Percentiles rank a stretch among this genome's conserved stretches.
Conservation (phyloP, 805 yeast genomes). For the Torulaspora indica region DNA sequence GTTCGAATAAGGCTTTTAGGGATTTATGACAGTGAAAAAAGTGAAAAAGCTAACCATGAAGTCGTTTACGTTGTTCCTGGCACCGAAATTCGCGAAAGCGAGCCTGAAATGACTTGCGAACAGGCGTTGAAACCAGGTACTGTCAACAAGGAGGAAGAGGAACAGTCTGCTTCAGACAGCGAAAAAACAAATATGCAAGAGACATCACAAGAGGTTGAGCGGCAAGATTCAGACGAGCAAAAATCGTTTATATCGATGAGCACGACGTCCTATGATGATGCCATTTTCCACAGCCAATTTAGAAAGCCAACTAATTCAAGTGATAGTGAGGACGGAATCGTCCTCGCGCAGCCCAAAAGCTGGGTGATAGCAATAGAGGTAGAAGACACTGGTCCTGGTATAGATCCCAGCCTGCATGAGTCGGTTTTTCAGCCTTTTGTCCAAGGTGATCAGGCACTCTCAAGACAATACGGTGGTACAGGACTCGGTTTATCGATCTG, state of each 20-base stretch:
- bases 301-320: conserved; percentile 29
- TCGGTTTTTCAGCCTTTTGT: conserved; percentile 93
- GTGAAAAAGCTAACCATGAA: conserved; percentile 40
- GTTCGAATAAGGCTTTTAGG: conserved; percentile 63
- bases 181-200: conserved; percentile 9
- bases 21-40: conserved; percentile 56
- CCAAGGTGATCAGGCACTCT: conserved; percentile 92
- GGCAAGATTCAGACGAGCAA: conserved; percentile 12
- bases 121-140: not conserved
- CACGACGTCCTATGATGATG: conserved; percentile 41
- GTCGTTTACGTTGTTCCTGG: conserved; percentile 44
- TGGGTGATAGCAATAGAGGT: conserved; percentile 56
- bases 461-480: conserved; percentile 91
- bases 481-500: conserved; percentile 90
- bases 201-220: conserved; percentile 6
- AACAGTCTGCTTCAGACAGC: conserved; percentile 4
- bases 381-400: conserved; percentile 91
- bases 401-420: conserved; percentile 72
- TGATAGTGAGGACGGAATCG: conserved; percentile 25
- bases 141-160: not conserved
- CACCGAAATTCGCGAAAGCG: conserved; percentile 18
- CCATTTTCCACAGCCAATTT: conserved; percentile 42
- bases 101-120: not conserved
- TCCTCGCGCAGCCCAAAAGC: conserved; percentile 29
- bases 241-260: conserved; percentile 22